Evolutionary conservation across 2,329 filamentous ascomycete species (phyloP), one percentile per base, ranked within the genome.

Genomic region (Fusarium bactridioides): DNA sequence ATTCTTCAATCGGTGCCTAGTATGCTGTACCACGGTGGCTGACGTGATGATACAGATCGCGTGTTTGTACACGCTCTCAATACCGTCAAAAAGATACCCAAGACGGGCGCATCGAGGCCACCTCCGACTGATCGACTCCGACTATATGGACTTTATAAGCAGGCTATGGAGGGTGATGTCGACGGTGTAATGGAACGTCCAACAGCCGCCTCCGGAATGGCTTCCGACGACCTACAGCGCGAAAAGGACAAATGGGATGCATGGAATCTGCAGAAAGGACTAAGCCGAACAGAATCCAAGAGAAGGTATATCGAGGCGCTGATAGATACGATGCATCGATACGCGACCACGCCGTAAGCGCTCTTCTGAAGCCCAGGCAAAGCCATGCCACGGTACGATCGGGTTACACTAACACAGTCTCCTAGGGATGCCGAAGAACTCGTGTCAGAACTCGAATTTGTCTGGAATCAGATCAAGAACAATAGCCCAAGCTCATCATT

Each of bases 51-150:
- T 60, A 43, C 77, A 98, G 96, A 99, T 85, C 93, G 96, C 83
- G 96, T 99, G 80, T 99, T 99, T 83, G 95, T 97, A 82, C 95
- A 99, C 89, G 96, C 96, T 74, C 92, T 99, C 83, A 98, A 97
- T 84, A 98, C 96, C 29, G 95, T 99, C 78, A 98, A 98, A 84
- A 97, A 97, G 84, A 97, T 99, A 77, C 93, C 93, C 76, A 95
- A 96, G 79, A 97, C 95, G 23, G 95, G 96, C 72, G 94, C 94
- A 58, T 91, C 94, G 71, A 92, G 96, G 70, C 96, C 96, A 50
- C 96, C 96, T 53, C 90, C 94, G 5, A 86, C 88, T 69, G 95
- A 97, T 79, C 92, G 96, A 64, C 87, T 99, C 76, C 93, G 93
- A 65, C 92, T 99, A 70, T 99, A 99, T 91, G 96, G 96, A 73